Evolutionary conservation across 1,284 basidiomycete genomes (phyloP).

Genomic region (Tilletia indica): DNA sequence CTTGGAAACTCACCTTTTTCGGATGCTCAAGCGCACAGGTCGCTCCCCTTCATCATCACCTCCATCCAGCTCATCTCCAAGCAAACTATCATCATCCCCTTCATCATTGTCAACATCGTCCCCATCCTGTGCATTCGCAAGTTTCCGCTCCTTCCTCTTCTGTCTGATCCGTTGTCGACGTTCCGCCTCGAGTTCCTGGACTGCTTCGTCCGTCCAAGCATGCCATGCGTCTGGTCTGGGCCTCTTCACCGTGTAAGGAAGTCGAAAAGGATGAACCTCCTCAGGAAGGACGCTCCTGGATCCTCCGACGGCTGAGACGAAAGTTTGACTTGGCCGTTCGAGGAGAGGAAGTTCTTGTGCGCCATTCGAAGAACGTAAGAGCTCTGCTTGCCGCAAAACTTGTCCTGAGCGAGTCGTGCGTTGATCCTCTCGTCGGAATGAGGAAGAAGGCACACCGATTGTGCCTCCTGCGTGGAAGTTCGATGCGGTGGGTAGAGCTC

Average conservation of each 20-base stretch:
- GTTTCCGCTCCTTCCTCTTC: not conserved
- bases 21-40: constrained; percentile 22
- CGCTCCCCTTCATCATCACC: not conserved
- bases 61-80: constrained; percentile 25
- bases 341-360: not conserved
- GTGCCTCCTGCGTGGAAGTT: not conserved
- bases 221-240: constrained; percentile 26
- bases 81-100: constrained; percentile 35
- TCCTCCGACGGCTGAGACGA: constrained; percentile 40
- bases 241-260: constrained; percentile 22
- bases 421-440: not conserved
- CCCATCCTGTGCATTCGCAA: constrained; percentile 20
- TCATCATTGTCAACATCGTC: constrained; percentile 28
- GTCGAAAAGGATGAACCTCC: constrained; percentile 37
- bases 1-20: not conserved
- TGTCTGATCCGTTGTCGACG: not conserved
- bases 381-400: not conserved
- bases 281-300: constrained; percentile 27
- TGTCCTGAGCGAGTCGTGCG: not conserved
- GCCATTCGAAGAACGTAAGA: not conserved
- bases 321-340: not conserved
- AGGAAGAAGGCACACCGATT: not conserved
- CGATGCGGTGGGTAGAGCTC: not conserved
- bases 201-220: constrained; percentile 27
- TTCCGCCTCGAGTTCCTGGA: not conserved